Base-by-base conservation (phyloP, 768 basidiomycete genomes). In the Tylopilus rubrobrunneus region DNA sequence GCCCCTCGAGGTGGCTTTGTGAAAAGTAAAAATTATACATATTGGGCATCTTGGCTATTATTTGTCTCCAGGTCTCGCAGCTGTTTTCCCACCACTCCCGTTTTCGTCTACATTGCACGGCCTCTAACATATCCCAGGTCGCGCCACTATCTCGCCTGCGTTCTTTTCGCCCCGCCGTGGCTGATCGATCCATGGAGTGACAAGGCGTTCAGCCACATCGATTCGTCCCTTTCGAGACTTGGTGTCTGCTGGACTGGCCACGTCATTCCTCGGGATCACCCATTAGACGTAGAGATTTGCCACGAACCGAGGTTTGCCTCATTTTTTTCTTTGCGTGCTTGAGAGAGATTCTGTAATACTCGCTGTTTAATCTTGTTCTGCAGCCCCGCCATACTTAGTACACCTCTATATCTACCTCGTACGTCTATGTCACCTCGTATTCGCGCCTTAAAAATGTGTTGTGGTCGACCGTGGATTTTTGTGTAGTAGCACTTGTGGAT, bases 21-120 rank as follows among this genome's bases (percentile, higher is more conserved):
- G 48, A 70, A 68, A 71, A 70, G 67, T 71, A 68, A 68, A 70
- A 69, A 65, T 59, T 70, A 68, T 68, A 64, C 67, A 67, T 68
- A 70, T 69, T 67, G 67, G 57, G 67, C 62, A 53, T 62, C 51
- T 64, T 68, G 67, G 63, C 61, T 66, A 63, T 61, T 64, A 60
- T 62, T 51, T 3, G 46, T 61, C 42, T 48, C 29, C 51, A 41
- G 48, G 39, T 53, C 44, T 53, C 57, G 49, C 37, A 14, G 12
- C 9, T 43, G 48, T 52, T 51, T 52, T 47, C 37, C 43, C 57
- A 34, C 52, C 55, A 41, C 52, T 60, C 42, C 34, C 51, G 53
- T 51, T 55, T 48, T 53, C 45, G 36, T 59, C 57, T 56, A 39
- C 25, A 42, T 53, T 53, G 45, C 52, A 59, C 64, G 67, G 53